These are phyloP conservation scores for Paracamarosporium sp. DNA, from an alignment of 2,329 filamentous ascomycete species.

Conservation along the genomic window DNA sequence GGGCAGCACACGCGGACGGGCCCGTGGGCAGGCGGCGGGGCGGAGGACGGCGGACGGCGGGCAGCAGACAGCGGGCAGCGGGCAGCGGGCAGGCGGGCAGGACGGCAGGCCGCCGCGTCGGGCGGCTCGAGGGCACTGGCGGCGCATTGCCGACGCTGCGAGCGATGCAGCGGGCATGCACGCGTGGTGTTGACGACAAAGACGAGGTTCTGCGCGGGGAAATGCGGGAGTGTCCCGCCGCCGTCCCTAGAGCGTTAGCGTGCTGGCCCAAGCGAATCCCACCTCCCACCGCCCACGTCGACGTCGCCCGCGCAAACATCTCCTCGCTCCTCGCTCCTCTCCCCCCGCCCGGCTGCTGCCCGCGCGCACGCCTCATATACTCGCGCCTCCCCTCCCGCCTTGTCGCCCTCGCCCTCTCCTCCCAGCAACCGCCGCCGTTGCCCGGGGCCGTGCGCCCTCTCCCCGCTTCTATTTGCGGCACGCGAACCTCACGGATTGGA, in stretches of 20 bases:
- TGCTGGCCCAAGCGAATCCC: constrained; percentile 36
- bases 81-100: no score
- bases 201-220: constrained; percentile 12
- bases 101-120: constrained; percentile 2
- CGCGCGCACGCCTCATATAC: constrained; percentile 18
- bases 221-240: constrained; percentile 11
- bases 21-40: no score
- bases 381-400: constrained; percentile 3
- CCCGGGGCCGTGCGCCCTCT: constrained; percentile 41
- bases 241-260: constrained; percentile 25
- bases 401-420: constrained; percentile 13
- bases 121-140: constrained; percentile 20
- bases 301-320: constrained; percentile 36
- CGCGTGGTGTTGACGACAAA: constrained; percentile 25
- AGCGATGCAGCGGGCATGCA: constrained; percentile 23
- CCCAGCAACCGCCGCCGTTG: constrained; percentile 30
- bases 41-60: not conserved
- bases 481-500: constrained; percentile 50
- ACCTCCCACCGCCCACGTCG: constrained; percentile 45
- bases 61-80: constrained; percentile 3
- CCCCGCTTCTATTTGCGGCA: constrained; percentile 47
- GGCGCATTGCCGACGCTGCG: constrained; percentile 18
- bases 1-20: no score
- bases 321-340: constrained; percentile 14
- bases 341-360: constrained; percentile 6